Base-by-base conservation (phyloP, 2,329 filamentous ascomycete species). In the Dothistroma septosporum region DNA sequence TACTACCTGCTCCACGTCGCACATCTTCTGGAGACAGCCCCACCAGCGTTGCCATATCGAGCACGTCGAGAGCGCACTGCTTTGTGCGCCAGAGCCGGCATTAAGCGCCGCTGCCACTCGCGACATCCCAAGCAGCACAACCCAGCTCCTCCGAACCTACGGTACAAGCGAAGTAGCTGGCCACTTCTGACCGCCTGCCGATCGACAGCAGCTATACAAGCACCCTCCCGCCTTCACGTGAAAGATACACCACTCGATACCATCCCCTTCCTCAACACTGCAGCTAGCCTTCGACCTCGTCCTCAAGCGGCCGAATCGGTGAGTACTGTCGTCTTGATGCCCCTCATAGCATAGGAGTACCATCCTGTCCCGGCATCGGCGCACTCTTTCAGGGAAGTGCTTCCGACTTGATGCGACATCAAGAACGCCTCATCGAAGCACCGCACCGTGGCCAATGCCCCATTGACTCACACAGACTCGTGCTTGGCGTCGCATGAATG, bases 1-100 rank as follows among this genome's bases (percentile, higher is more conserved):
- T 49, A 48, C 57, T 44, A 59, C 53, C 37, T 37, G 52, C 63
- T 58, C 63, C 60, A 62, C 60, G 63, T 65, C 61, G 61, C 63
- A 65, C 63, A 53, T 61, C 47, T 31, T 41, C 53, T 47, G 53
- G 24, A 31, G 55, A 58, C 50, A n/a, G 33, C 53, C 32, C 53
- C 53, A 46, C 53, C 21, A 24, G 33, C 41, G 11, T 41, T 44
- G n/a, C 53, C 53, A 55, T 19, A 22, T 44, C 31, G 16, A 55
- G 28, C 19, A 53, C 50, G 4, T 4, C 14, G 21, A 53, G 32
- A 8, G 16, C 11, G 21, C 33, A 21, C 32, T 52, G 16, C 47
- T 53, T 59, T 59, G 57, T 59, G 48, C 37, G 35, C 48, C 37
- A 53, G 35, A 58, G 57, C 57, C 57, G 57, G 44, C 22, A 44